These are phyloP conservation scores for Penicillium bovifimosum DNA, from an alignment of 495 filamentous ascomycete genomes.

Conservation along the genomic window DNA sequence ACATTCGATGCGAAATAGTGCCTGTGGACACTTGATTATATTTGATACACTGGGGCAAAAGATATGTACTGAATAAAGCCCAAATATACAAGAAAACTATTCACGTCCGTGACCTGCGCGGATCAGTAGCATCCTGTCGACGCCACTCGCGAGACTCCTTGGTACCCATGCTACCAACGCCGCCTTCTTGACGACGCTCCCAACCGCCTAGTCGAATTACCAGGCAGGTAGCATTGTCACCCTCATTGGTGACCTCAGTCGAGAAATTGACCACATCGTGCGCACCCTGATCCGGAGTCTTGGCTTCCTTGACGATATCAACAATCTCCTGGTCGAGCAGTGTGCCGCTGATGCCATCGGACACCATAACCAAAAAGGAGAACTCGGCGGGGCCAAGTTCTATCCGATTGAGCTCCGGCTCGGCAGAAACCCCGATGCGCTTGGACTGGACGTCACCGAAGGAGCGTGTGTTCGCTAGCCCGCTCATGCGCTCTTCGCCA, in stretches of 20 bases:
- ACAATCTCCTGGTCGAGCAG: constrained; percentile 89
- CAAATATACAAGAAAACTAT: constrained; percentile 2
- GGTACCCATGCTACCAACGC: constrained; percentile 80
- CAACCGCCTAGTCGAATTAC: constrained; percentile 89
- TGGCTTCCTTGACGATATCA: constrained; percentile 88
- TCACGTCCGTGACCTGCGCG: constrained; percentile 61
- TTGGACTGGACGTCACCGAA: constrained; percentile 92
- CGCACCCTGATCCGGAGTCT: constrained; percentile 80
- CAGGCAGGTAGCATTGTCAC: constrained; percentile 93
- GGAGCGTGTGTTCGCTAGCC: constrained; percentile 86
- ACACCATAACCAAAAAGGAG: constrained; percentile 79
- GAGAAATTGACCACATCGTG: constrained; percentile 77
- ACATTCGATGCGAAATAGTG: neutral
- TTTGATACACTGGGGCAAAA: neutral
- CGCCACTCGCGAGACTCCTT: constrained; percentile 85
- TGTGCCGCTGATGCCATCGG: constrained; percentile 79
- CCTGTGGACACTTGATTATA: constrained; percentile 8
- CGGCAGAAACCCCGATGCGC: constrained; percentile 86
- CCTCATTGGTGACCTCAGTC: constrained; percentile 73
- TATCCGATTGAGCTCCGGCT: constrained; percentile 74
- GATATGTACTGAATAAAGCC: constrained; percentile 12
- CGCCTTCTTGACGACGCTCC: constrained; percentile 87
- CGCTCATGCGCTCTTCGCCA: constrained; percentile 91
- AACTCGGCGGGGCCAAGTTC: constrained; percentile 78
- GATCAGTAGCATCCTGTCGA: constrained; percentile 76